These are phyloP conservation scores for Rhododendron griersonianum DNA, from an alignment of 148 eudicot species.

Conservation along the genomic window DNA sequence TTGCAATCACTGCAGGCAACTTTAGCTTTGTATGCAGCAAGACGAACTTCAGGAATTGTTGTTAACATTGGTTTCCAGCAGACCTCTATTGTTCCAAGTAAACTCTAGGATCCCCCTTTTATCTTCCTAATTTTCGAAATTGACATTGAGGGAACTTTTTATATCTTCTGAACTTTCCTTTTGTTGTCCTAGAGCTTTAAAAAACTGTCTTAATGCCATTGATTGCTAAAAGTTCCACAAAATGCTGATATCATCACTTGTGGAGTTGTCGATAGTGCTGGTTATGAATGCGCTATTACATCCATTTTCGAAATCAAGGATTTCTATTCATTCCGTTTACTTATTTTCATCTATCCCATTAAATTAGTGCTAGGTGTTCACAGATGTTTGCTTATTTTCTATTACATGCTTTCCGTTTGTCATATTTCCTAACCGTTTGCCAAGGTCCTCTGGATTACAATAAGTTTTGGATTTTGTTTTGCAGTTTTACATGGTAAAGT, in stretches of 20 bases:
- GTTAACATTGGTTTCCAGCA: constrained; percentile 90
- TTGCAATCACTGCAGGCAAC: constrained; percentile 50
- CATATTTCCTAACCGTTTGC: background rate
- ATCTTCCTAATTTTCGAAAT: background rate
- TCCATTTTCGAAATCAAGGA: background rate
- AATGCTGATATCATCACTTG: background rate
- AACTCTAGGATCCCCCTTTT: constrained; percentile 7
- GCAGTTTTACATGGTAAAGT: constrained; percentile 83
- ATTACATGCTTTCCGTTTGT: background rate
- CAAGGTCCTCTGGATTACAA: constrained; percentile 1
- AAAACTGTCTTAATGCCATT: background rate
- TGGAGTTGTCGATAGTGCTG: background rate
- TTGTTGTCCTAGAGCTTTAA: background rate
- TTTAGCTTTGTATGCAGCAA: constrained; percentile 84
- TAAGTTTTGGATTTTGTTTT: constrained; percentile 9
- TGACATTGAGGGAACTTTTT: background rate
- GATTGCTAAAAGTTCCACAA: background rate
- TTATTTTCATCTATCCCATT: background rate
- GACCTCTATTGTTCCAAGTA: constrained; percentile 90
- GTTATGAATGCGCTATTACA: background rate
- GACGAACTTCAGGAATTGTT: constrained; percentile 81
- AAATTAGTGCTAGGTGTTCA: background rate
- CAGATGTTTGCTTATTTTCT: background rate
- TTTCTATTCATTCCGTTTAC: background rate
- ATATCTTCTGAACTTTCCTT: background rate